These are phyloP conservation scores for Solanum peruvianum DNA, from an alignment of 257 asterid genomes.

Conservation along the genomic window DNA sequence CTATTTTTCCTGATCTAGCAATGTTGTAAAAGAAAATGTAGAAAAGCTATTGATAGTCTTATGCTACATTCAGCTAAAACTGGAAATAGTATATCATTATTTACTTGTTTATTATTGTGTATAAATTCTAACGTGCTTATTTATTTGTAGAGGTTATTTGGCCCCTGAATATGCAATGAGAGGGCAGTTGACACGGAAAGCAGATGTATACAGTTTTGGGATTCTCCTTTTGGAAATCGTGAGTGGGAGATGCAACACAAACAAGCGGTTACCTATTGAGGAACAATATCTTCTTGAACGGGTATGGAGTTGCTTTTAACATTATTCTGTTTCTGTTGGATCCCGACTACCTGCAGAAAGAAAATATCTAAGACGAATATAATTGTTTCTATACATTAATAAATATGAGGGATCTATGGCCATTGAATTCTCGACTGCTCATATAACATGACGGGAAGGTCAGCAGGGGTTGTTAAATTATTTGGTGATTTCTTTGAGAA, in stretches of 20 bases:
- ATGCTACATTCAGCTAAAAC: not conserved
- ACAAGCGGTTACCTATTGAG: conserved; percentile 46
- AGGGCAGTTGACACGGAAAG: conserved; percentile 80
- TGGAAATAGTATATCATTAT: not conserved
- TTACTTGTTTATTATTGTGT: not conserved
- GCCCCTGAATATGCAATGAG: conserved; percentile 92
- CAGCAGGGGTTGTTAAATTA: not conserved
- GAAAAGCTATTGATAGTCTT: not conserved
- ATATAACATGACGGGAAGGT: not conserved
- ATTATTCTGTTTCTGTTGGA: not conserved
- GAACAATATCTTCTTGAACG: conserved; percentile 64
- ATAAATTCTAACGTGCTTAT: not conserved
- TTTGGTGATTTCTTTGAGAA: not conserved
- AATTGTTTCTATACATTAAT: not conserved
- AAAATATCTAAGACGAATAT: not conserved
- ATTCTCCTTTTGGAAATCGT: conserved; percentile 76
- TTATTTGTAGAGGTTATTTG: conserved; percentile 64
- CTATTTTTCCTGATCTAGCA: not conserved
- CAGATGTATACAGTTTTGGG: conserved; percentile 83
- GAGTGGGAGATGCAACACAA: conserved; percentile 66
- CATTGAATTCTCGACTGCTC: not conserved
- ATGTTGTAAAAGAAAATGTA: not conserved
- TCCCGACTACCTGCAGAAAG: not conserved
- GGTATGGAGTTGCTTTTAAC: conserved; percentile 30
- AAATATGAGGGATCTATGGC: not conserved